Conservation (phyloP, 2,329 filamentous ascomycete genomes). For the Blastomyces gilchristii region DNA sequence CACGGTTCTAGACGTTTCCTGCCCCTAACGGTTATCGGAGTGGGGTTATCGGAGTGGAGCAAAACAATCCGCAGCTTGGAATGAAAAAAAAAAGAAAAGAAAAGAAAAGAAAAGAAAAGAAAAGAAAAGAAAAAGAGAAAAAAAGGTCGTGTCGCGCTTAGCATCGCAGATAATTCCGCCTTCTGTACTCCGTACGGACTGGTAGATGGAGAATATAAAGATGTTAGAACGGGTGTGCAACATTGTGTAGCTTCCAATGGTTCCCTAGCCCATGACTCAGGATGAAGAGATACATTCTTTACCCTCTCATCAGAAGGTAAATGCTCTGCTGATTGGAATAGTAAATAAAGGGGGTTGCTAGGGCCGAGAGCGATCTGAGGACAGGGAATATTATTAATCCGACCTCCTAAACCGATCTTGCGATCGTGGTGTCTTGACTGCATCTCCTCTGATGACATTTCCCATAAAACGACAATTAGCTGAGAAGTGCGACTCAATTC, state of each 20-base stretch:
- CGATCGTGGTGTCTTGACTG: too few species aligned
- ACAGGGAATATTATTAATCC: background rate
- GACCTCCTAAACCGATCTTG: background rate
- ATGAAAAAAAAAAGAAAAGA: too few species aligned
- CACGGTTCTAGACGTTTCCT: background rate
- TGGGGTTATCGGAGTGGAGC: too few species aligned
- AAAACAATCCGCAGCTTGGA: slow-evolving; percentile 19
- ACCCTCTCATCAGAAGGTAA: background rate
- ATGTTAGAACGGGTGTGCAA: background rate
- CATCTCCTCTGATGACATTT: too few species aligned
- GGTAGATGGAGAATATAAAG: background rate
- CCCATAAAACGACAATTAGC: too few species aligned
- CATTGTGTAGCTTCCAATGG: background rate
- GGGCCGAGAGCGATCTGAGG: too few species aligned
- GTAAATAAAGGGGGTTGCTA: too few species aligned
- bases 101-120: too few species aligned
- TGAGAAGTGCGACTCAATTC: too few species aligned
- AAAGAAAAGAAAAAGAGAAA: too few species aligned
- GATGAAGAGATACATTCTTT: background rate
- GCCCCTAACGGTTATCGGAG: background rate
- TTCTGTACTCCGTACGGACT: background rate
- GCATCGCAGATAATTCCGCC: too few species aligned
- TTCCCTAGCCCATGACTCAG: background rate
- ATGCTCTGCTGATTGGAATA: background rate
- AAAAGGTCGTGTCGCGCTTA: too few species aligned